Evolutionary conservation across 345 rosid genomes (phyloP).

Genomic region (Limnanthes douglasii): DNA sequence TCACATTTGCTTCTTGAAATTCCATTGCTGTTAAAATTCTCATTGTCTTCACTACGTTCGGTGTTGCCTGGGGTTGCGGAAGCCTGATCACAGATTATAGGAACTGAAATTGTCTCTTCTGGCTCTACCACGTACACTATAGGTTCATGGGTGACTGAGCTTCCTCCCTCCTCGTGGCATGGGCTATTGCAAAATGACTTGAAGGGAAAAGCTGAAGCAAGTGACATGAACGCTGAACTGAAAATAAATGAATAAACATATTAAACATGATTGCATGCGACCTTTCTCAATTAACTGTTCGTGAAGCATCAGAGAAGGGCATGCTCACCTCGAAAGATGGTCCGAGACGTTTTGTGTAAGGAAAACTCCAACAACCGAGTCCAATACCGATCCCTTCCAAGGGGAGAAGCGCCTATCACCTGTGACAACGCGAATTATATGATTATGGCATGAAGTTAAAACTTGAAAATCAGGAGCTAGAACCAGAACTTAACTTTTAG

Average conservation of each 20-base stretch:
- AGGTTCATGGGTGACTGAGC: conserved; percentile 20
- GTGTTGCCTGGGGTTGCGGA: conserved; percentile 22
- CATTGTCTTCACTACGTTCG: conserved; percentile 32
- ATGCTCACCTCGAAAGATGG: conserved; percentile 72
- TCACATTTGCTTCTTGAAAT: conserved; percentile 26
- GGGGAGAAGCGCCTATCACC: conserved; percentile 91
- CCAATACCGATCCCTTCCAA: conserved; percentile 97
- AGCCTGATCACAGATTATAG: conserved; percentile 23
- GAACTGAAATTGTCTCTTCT: conserved; percentile 28
- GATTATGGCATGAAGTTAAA: conserved; percentile 7
- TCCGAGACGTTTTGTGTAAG: conserved; percentile 97
- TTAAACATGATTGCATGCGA: conserved; percentile 8
- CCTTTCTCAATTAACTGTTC: conserved; percentile 3
- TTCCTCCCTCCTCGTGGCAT: conserved; percentile 21
- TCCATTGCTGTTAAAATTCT: conserved; percentile 27
- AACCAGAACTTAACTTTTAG: not conserved
- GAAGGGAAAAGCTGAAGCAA: conserved; percentile 57
- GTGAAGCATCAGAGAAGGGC: conserved; percentile 9
- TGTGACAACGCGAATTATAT: conserved; percentile 15
- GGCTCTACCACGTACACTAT: conserved; percentile 26
- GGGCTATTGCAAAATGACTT: conserved; percentile 14
- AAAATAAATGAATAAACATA: not conserved
- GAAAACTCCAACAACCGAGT: conserved; percentile 94
- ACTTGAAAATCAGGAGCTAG: conserved; percentile 2
- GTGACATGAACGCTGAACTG: conserved; percentile 93